Conservation (phyloP, 1,284 basidiomycete species). For the Butyriboletus regius region DNA sequence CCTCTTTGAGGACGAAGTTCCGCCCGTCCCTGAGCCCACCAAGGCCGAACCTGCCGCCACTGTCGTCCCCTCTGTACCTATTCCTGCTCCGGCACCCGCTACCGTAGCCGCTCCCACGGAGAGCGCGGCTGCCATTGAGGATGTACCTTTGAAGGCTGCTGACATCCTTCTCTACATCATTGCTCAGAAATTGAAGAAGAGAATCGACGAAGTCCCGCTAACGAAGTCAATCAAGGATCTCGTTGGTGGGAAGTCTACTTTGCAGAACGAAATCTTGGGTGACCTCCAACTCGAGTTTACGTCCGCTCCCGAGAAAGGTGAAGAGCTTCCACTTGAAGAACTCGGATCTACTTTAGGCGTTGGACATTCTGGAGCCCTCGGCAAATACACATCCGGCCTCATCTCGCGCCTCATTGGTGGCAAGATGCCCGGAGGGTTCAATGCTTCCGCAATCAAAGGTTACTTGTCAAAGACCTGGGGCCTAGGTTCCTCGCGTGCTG, state of each 20-base stretch:
- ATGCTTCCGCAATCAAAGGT: constrained; percentile 84
- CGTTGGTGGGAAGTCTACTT: constrained; percentile 94
- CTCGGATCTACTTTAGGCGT: constrained; percentile 78
- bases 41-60: constrained; percentile 39
- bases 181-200: constrained; percentile 98
- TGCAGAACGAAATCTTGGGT: constrained; percentile 94
- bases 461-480: constrained; percentile 91
- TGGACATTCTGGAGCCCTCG: constrained; percentile 80
- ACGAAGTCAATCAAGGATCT: constrained; percentile 97
- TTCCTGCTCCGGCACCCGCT: constrained; percentile 41
- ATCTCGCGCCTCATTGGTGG: constrained; percentile 86
- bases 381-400: constrained; percentile 91
- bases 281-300: constrained; percentile 86
- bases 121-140: constrained; percentile 71
- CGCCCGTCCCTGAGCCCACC: constrained; percentile 44
- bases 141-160: constrained; percentile 84
- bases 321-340: constrained; percentile 92
- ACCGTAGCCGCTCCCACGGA: constrained; percentile 47
- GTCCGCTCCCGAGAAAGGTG: constrained; percentile 93
- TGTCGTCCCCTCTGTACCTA: constrained; percentile 41
- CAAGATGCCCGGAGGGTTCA: constrained; percentile 99
- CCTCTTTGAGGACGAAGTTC: constrained; percentile 82
- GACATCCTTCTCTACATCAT: constrained; percentile 87
- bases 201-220: constrained; percentile 79
- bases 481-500: constrained; percentile 79